These are phyloP conservation scores for Fonsecaea nubica DNA, from an alignment of 2,329 filamentous ascomycete species.

Conservation along the genomic window DNA sequence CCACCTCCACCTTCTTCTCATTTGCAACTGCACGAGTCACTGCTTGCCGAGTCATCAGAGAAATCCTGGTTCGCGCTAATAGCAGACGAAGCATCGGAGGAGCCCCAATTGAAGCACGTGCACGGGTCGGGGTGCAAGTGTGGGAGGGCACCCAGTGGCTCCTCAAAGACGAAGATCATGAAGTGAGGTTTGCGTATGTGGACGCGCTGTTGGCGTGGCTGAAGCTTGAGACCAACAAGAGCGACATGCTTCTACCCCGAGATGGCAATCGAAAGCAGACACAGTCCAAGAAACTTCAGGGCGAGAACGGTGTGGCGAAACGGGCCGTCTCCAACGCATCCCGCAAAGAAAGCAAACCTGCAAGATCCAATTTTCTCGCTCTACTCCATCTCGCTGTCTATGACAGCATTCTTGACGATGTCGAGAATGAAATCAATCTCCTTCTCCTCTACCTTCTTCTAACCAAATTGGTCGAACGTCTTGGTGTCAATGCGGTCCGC, in stretches of 20 bases:
- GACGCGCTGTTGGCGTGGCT: slow-evolving; percentile 87
- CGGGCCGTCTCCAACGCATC: slow-evolving; percentile 74
- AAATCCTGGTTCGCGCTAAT: slow-evolving; percentile 82
- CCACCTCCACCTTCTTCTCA: slow-evolving; percentile 66
- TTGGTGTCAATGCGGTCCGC: slow-evolving; percentile 82
- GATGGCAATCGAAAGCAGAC: slow-evolving; percentile 58
- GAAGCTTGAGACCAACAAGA: slow-evolving; percentile 73
- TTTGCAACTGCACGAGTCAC: slow-evolving; percentile 66
- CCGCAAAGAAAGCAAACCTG: slow-evolving; percentile 63
- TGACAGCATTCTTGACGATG: slow-evolving; percentile 78
- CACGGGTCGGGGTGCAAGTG: slow-evolving; percentile 76
- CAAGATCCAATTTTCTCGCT: slow-evolving; percentile 75
- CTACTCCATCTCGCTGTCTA: slow-evolving; percentile 87
- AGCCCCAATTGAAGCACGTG: slow-evolving; percentile 71
- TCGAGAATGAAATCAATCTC: slow-evolving; percentile 75
- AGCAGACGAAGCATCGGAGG: slow-evolving; percentile 64
- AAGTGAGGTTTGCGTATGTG: slow-evolving; percentile 82
- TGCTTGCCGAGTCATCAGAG: slow-evolving; percentile 80
- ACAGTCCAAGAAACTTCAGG: slow-evolving; percentile 52
- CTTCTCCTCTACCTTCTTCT: slow-evolving; percentile 79
- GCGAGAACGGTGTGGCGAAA: slow-evolving; percentile 55
- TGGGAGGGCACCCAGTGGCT: slow-evolving; percentile 99
- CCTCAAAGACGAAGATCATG: slow-evolving; percentile 76
- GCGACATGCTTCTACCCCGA: slow-evolving; percentile 68
- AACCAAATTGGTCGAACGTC: slow-evolving; percentile 71